Conservation (phyloP, 208 protist genomes). For the Acanthamoeba sp. region DNA sequence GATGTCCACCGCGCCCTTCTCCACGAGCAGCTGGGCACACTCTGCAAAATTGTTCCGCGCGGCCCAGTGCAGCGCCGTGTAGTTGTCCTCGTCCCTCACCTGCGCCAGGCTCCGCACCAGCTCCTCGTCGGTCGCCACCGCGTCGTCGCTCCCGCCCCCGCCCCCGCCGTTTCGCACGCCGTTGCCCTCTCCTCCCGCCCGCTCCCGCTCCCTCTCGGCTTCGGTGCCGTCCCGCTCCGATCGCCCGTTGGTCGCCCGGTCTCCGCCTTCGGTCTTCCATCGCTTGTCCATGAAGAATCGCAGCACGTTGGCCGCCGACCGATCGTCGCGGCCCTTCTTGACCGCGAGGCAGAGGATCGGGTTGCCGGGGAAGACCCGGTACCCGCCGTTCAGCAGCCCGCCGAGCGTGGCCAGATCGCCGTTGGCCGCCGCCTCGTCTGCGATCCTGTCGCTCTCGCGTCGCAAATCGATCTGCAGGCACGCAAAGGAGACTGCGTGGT, state of each 20-base stretch:
- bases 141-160: not conserved
- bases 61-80: constrained; percentile 37
- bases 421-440: constrained; percentile 14
- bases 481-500: not conserved
- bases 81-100: constrained; percentile 46
- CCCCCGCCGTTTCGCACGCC: not conserved
- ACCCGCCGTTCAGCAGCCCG: not conserved
- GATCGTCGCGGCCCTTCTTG: constrained; percentile 38
- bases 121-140: not conserved
- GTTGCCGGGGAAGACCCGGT: constrained; percentile 33
- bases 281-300: constrained; percentile 49
- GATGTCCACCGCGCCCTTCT: constrained; percentile 22
- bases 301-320: constrained; percentile 17
- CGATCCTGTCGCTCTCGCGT: constrained; percentile 14
- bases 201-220: not conserved
- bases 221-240: not conserved
- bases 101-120: constrained; percentile 33
- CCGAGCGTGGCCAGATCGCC: constrained; percentile 20
- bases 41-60: constrained; percentile 48
- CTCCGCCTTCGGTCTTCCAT: not conserved
- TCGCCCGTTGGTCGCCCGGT: not conserved
- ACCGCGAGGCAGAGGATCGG: constrained; percentile 31
- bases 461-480: not conserved
- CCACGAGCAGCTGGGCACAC: constrained; percentile 36
- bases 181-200: not conserved